Evolutionary conservation across 768 basidiomycete genomes (phyloP), one percentile per base, ranked within the genome.

Genomic region (Pleurotus giganteus): DNA sequence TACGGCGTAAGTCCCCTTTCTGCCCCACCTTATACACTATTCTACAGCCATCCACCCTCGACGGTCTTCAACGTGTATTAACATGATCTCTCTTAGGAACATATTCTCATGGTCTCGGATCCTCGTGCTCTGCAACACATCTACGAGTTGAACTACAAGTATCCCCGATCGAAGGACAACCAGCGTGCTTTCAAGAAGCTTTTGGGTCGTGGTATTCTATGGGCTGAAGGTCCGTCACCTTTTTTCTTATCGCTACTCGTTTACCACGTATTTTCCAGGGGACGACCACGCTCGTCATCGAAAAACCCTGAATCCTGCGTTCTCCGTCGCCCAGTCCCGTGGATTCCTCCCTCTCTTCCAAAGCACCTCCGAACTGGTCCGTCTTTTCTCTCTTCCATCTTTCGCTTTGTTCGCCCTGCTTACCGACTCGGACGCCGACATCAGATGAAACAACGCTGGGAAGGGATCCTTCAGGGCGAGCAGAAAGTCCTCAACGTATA

Each of bases 61-160:
- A n/a, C n/a, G n/a, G n/a, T n/a, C n/a, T n/a, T n/a, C n/a, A n/a
- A n/a, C n/a, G n/a, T n/a, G n/a, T n/a, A n/a, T n/a, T n/a, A n/a
- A n/a, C n/a, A n/a, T n/a, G 23, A 5, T 47, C 13, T 32, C 24
- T 27, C 19, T 39, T 59, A 83, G 81, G 75, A 80, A 58, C 77
- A 82, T 61, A 74, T 78, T n/a, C 66, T 84, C 28, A 65, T 80
- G 50, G 71, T 82, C 51, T 75, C 80, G 23, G 82, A 84, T 55
- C 81, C 80, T 0, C 81, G 81, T 62, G 80, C 81, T 3, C 67
- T 84, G n/a, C 79, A 82, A 58, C 77, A 83, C 58, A 78, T 83
- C 23, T 75, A 77, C 52, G 79, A 83, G 55, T 78, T 80, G 19
- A 76, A 76, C 17, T 84, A 84, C 61, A 72, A 73, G 12, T 82